Evolutionary conservation across 768 basidiomycete genomes (phyloP).

Genomic region (Termitomyces sp.): DNA sequence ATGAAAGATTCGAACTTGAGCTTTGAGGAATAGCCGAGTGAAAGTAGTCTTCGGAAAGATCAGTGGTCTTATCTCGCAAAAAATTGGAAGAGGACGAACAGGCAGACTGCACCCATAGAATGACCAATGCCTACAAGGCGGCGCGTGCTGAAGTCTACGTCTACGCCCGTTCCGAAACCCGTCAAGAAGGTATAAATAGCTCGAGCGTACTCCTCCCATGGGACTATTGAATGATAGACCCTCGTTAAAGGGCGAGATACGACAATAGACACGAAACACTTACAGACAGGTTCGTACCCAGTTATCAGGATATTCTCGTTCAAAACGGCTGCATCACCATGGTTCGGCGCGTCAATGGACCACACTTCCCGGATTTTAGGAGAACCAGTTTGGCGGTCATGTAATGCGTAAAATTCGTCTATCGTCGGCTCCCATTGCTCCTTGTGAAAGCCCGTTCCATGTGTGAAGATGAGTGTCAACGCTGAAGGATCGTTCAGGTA

Average conservation of each 20-base stretch:
- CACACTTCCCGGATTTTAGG: constrained; percentile 44
- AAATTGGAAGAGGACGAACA: constrained; percentile 30
- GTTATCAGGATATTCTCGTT: constrained; percentile 40
- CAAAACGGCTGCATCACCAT: constrained; percentile 47
- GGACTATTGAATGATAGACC: constrained; percentile 26
- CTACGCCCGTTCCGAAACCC: constrained; percentile 44
- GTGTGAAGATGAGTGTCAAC: constrained; percentile 46
- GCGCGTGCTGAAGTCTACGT: constrained; percentile 45
- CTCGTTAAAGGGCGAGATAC: background rate
- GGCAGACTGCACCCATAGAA: constrained; percentile 47
- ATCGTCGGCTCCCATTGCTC: constrained; percentile 59
- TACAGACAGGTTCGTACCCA: constrained; percentile 42
- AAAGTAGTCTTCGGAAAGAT: constrained; percentile 29
- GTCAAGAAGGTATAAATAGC: constrained; percentile 44
- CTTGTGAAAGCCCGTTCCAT: constrained; percentile 55
- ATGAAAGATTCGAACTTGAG: constrained; percentile 37
- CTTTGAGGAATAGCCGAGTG: constrained; percentile 36
- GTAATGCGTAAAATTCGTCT: constrained; percentile 36
- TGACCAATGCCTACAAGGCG: constrained; percentile 51
- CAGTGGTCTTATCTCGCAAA: background rate
- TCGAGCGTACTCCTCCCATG: constrained; percentile 53
- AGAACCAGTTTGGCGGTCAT: constrained; percentile 13
- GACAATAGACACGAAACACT: constrained; percentile 12
- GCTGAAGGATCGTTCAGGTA: constrained; percentile 33
- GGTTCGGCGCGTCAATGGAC: constrained; percentile 52